Evolutionary conservation across 2,329 filamentous ascomycete genomes (phyloP), one percentile per base, ranked within the genome.

Genomic region (Calonectria hawksworthii): DNA sequence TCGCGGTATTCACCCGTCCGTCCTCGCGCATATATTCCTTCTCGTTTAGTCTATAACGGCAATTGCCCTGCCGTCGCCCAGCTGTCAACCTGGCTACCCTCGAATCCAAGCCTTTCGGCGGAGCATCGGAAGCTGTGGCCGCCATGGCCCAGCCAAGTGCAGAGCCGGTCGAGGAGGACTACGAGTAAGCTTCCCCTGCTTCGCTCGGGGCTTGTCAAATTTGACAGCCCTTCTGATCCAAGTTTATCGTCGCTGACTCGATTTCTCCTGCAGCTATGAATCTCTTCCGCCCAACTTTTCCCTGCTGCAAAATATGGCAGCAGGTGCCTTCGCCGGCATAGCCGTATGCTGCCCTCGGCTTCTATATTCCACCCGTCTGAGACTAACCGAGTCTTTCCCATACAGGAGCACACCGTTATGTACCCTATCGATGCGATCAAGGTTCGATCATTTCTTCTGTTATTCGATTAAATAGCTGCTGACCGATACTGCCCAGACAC

Each of bases 341-440:
- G 95, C 96, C 82, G 95, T 98, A 93, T 81, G 93, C 64, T 28
- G 32, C 30, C 68, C 47, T 54, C 38, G n/a, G 26, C 23, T 38
- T 44, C 32, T 23, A 28, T 44, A 41, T 36, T 41, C 36, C 30
- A 38, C 23, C 26, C 47, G 47, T 26, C 61, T 70, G 54, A 41
- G 41, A 59, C 56, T 51, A 52, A 71, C 78, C 78, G 80, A 75
- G 80, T 52, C 16, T 68, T 68, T 32, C 44, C 32, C 32, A 28
- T 75, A 67, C 80, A 98, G 96, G 96, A 99, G 88, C 96, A 99
- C 86, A 98, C 96, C 74, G 96, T 98, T 82, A 99, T 99, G 97
- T 99, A 99, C 84, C 97, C 97, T 26, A 94, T 99, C 83, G 97
- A 99, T 88, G 92, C 98, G 80, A 94, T 99, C 84, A 99, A 99